phyloP scores from a whole-genome alignment of 1,139 yeast genomes.

The Yamadazyma spencermartinsiae region DNA sequence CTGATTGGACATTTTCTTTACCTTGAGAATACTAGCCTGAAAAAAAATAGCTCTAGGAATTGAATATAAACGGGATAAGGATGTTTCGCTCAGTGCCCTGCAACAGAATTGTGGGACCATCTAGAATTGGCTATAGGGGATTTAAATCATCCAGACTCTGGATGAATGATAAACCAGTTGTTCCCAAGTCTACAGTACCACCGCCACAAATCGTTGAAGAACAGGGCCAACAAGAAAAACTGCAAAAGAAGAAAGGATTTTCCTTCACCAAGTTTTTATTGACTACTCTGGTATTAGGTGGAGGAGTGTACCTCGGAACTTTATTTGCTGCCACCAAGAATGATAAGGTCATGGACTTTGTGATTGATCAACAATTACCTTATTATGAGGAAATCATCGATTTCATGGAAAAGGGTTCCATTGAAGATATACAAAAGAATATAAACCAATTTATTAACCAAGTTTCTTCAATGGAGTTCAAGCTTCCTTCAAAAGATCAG shows the following conservation, averaged over 20 bases:
- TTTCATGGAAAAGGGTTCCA: slow-evolving; percentile 38
- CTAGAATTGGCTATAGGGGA: background rate
- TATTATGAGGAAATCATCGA: slow-evolving; percentile 45
- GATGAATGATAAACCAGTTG: background rate
- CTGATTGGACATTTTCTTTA: too few relatives aligned
- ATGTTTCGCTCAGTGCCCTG: too few relatives aligned
- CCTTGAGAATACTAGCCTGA: too few relatives aligned
- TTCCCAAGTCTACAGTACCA: too few relatives aligned
- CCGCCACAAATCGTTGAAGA: background rate
- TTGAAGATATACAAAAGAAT: slow-evolving; percentile 31
- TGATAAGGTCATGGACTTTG: slow-evolving; percentile 48
- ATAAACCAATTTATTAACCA: slow-evolving; percentile 22
- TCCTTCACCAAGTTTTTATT: slow-evolving; percentile 36
- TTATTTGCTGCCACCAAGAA: slow-evolving; percentile 46
- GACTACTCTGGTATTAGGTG: slow-evolving; percentile 29
- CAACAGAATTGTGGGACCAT: too few relatives aligned
- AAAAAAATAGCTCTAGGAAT: too few relatives aligned
- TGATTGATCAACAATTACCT: slow-evolving; percentile 47
- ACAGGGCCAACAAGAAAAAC: slow-evolving; percentile 4
- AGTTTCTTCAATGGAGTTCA: slow-evolving; percentile 21
- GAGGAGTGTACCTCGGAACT: slow-evolving; percentile 40
- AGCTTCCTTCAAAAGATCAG: slow-evolving; percentile 34
- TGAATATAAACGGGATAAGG: too few relatives aligned
- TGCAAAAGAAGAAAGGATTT: slow-evolving; percentile 27
- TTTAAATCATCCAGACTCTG: background rate